These are phyloP conservation scores for Vitellaria paradoxa DNA, from an alignment of 179 eudicot genomes.

Conservation along the genomic window DNA sequence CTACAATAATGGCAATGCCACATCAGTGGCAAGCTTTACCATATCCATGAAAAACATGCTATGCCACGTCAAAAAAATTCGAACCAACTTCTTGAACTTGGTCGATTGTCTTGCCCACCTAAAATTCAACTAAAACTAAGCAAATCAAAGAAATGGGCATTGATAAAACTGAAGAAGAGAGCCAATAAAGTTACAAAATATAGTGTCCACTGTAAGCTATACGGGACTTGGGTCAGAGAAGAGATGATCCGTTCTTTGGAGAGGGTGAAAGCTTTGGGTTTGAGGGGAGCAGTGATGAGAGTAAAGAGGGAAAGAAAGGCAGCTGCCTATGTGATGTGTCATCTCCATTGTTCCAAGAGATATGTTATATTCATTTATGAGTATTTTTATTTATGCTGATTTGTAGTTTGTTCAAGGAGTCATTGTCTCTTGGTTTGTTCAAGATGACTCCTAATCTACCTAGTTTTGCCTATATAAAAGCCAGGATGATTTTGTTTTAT, in stretches of 20 bases:
- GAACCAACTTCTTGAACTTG: constrained; percentile 75
- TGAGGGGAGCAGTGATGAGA: constrained; percentile 50
- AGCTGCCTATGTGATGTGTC: no score
- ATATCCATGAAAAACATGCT: constrained; percentile 44
- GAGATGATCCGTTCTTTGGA: constrained; percentile 82
- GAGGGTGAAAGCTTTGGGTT: constrained; percentile 57
- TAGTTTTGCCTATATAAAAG: no score
- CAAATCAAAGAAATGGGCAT: constrained; percentile 2
- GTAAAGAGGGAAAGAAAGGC: constrained; percentile 54
- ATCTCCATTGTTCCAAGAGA: no score
- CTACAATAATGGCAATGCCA: constrained; percentile 63
- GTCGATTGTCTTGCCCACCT: constrained; percentile 84
- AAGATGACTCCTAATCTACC: no score
- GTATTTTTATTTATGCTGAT: no score
- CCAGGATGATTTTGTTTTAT: no score
- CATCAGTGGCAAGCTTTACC: constrained; percentile 75
- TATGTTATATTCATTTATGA: no score
- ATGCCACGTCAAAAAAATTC: constrained; percentile 42
- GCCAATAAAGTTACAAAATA: neutral
- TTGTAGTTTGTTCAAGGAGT: no score
- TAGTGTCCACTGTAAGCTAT: no score
- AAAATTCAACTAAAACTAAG: constrained; percentile 14
- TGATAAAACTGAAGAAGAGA: neutral
- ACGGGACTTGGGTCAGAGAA: constrained; percentile 69
- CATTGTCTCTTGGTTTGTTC: no score